Evolutionary conservation across 805 yeast species (phyloP), one percentile per base, ranked within the genome.

Genomic region (Lipomyces kockii): DNA sequence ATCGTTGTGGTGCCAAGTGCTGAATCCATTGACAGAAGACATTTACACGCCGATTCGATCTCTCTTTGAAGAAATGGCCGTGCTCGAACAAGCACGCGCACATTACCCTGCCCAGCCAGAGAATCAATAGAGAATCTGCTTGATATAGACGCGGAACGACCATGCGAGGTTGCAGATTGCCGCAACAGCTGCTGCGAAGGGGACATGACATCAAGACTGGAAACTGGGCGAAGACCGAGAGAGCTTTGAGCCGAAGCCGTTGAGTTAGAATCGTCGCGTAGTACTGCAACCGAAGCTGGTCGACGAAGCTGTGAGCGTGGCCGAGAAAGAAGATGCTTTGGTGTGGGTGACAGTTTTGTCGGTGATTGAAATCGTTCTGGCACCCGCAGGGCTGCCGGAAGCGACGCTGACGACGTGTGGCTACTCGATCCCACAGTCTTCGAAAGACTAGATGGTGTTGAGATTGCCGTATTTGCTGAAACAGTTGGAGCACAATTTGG

Each of bases 61-160:
- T 70, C 73, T 17, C 70, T 66, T 17, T 25, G 61, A 9, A 71
- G 54, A 29, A 72, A 63, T 2, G 74, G 74, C 29, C 74, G 66
- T 12, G 67, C 74, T 9, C 74, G 62, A 6, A 72, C 74, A 8
- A 73, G 43, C 4, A 72, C 74, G 7, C 59, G 59, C 7, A 72
- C 70, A 52, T 72, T 72, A 3, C 71, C 74, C 54, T 63, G 67
- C 1, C 56, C 61, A 25, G 29, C 54, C 22, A 49, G 22, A 11
- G 67, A 62, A 5, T 58, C 69, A 7, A n/a, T 51, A 17, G 71
- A 56, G 37, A 29, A 20, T 25, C 29, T 46, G 51, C 61, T 51
- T 4, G 67, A 46, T 9, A 60, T 34, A 6, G 67, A 63, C 6
- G 58, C 22, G 20, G 63, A 11, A 22, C 55, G 63, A 12, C 34